Percentiles rank a stretch among this genome's conserved stretches.
Evolutionary conservation across 1,284 basidiomycete species (phyloP).

Genomic region (Ganoderma meredithae): DNA sequence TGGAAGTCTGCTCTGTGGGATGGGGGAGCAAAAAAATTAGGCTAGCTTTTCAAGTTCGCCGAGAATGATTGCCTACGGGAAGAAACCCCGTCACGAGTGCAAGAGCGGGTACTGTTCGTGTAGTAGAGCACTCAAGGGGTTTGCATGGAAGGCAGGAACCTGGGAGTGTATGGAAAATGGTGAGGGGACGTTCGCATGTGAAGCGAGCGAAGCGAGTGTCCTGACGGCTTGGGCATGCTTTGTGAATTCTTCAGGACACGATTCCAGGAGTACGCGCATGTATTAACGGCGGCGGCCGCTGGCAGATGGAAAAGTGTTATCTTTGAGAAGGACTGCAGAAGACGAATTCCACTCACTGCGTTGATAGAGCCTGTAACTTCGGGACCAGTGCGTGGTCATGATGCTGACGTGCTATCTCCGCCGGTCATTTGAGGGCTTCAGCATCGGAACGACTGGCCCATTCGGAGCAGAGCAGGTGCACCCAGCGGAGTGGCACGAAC

Average conservation of each 20-base stretch:
- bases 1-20: not conserved
- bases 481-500: not conserved
- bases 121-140: not conserved
- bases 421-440: not conserved
- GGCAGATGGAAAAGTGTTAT: constrained; percentile 1
- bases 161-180: not conserved
- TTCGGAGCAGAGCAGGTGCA: not conserved
- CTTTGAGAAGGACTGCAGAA: not conserved
- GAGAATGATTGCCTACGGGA: not conserved
- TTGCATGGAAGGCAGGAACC: constrained; percentile 9
- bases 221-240: not conserved
- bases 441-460: constrained; percentile 4
- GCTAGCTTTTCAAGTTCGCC: constrained; percentile 1
- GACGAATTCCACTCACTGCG: not conserved
- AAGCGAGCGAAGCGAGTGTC: constrained; percentile 5
- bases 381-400: constrained; percentile 5
- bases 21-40: not conserved
- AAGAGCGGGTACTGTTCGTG: not conserved
- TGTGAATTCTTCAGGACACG: not conserved
- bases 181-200: not conserved
- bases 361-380: not conserved
- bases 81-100: not conserved
- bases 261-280: not conserved
- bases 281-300: constrained; percentile 13
- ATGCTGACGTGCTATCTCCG: constrained; percentile 17